Percentiles rank a stretch among this genome's conserved stretches.
Evolutionary conservation across 768 basidiomycete species (phyloP).

Genomic region (Epithele typhae): DNA sequence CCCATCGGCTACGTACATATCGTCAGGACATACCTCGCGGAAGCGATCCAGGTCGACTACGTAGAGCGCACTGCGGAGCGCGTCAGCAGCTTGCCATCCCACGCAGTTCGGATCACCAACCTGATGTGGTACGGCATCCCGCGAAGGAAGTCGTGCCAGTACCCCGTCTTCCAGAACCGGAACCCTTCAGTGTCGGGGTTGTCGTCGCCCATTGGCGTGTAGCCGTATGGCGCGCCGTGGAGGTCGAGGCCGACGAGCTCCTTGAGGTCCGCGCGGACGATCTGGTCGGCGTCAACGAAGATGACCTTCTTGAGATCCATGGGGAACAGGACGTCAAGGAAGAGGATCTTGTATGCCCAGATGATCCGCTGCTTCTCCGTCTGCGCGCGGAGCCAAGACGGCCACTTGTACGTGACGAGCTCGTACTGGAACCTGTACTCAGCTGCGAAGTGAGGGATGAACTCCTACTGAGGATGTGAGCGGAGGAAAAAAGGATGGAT

Average conservation of each 20-base stretch:
- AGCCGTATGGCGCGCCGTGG: slow-evolving; percentile 90
- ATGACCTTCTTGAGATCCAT: slow-evolving; percentile 99
- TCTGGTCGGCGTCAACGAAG: slow-evolving; percentile 97
- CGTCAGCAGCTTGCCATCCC: no score
- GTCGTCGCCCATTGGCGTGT: slow-evolving; percentile 97
- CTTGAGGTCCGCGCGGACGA: slow-evolving; percentile 93
- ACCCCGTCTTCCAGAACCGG: slow-evolving; percentile 97
- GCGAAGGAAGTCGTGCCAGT: slow-evolving; percentile 85
- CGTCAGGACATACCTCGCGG: slow-evolving; percentile 78
- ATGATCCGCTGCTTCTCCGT: slow-evolving; percentile 98
- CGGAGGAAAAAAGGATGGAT: neutral
- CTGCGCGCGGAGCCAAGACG: slow-evolving; percentile 94
- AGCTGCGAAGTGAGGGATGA: slow-evolving; percentile 87
- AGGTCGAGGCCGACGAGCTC: slow-evolving; percentile 93
- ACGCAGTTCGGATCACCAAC: slow-evolving; percentile 34
- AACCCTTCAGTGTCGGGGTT: slow-evolving; percentile 96
- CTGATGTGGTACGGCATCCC: slow-evolving; percentile 94
- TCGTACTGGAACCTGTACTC: slow-evolving; percentile 96
- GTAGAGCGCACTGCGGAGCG: slow-evolving; percentile 72
- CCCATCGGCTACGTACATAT: no score
- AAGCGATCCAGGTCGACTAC: slow-evolving; percentile 94
- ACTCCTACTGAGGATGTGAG: slow-evolving; percentile 53
- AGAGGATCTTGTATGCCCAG: slow-evolving; percentile 99
- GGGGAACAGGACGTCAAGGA: slow-evolving; percentile 97
- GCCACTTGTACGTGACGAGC: slow-evolving; percentile 99